Percentiles rank a stretch among this genome's conserved stretches.
Conservation (phyloP, 2,329 filamentous ascomycete species). For the Talaromyces sp. region DNA sequence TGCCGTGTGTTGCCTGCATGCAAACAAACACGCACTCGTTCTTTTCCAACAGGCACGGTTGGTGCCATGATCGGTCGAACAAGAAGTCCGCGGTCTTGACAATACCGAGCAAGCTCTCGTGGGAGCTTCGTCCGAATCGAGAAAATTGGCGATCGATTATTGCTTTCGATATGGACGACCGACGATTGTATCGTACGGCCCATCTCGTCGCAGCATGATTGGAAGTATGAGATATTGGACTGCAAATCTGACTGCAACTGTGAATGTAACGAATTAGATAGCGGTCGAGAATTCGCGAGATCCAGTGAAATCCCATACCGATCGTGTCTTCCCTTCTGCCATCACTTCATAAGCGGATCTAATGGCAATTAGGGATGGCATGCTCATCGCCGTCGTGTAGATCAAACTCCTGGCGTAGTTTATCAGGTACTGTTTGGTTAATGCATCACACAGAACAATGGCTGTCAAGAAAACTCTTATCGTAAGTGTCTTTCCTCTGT, state of each 20-base stretch:
- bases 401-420: slow-evolving; percentile 73
- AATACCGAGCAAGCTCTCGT: slow-evolving; percentile 54
- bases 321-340: slow-evolving; percentile 44
- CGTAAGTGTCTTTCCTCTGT: slow-evolving; percentile 14
- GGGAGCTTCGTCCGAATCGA: slow-evolving; percentile 56
- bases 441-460: slow-evolving; percentile 57
- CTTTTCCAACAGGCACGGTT: slow-evolving; percentile 59
- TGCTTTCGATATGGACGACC: slow-evolving; percentile 35
- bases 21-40: slow-evolving; percentile 62
- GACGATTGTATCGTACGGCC: slow-evolving; percentile 20
- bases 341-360: slow-evolving; percentile 55
- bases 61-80: slow-evolving; percentile 64
- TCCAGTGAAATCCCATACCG: slow-evolving; percentile 30
- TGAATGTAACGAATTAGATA: not conserved
- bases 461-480: slow-evolving; percentile 33
- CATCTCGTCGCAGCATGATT: slow-evolving; percentile 41
- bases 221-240: slow-evolving; percentile 43
- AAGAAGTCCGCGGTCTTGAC: slow-evolving; percentile 55
- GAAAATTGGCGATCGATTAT: slow-evolving; percentile 59
- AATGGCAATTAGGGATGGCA: slow-evolving; percentile 57
- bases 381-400: slow-evolving; percentile 66
- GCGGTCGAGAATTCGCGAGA: not conserved
- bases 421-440: slow-evolving; percentile 60
- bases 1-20: slow-evolving; percentile 60
- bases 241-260: slow-evolving; percentile 34